Conservation (phyloP, 1,284 basidiomycete genomes). For the Kalmanozyma brasiliensis region DNA sequence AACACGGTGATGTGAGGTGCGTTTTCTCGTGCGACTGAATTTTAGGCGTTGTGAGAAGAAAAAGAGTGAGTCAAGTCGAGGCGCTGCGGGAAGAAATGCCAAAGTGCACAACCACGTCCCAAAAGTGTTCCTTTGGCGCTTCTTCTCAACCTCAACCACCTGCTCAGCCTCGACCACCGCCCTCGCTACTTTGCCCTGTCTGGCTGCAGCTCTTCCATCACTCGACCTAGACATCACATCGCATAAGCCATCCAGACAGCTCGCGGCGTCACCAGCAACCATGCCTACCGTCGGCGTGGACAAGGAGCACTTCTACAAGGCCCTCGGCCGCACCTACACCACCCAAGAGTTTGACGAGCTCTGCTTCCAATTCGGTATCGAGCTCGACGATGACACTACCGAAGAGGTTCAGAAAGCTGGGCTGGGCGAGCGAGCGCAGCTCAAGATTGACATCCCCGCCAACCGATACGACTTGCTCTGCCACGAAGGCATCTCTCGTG, state of each 20-base stretch:
- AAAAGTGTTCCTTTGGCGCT: not conserved
- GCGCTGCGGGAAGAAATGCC: not conserved
- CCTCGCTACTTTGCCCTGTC: too few species aligned
- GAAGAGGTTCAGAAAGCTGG: slow-evolving; percentile 80
- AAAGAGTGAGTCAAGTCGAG: not conserved
- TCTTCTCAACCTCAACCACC: slow-evolving; percentile 4
- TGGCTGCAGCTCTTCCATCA: not conserved
- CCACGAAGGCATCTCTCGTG: slow-evolving; percentile 92
- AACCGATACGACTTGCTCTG: slow-evolving; percentile 97
- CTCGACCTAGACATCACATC: not conserved
- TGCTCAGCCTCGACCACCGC: not conserved
- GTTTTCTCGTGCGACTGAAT: slow-evolving; percentile 13
- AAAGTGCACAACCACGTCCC: slow-evolving; percentile 3
- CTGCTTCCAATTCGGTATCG: slow-evolving; percentile 96
- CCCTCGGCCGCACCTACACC: slow-evolving; percentile 83
- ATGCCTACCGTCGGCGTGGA: slow-evolving; percentile 97
- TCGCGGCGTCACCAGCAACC: slow-evolving; percentile 1
- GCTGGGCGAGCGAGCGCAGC: slow-evolving; percentile 86
- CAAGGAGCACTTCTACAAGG: slow-evolving; percentile 90
- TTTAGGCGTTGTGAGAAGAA: too few species aligned
- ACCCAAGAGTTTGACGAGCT: slow-evolving; percentile 88
- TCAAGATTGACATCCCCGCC: slow-evolving; percentile 98
- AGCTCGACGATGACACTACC: slow-evolving; percentile 98
- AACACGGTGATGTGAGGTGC: not conserved
- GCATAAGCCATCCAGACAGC: not conserved